These are phyloP conservation scores for Dryadomyces quercivorus DNA, from an alignment of 2,329 filamentous ascomycete species.

Conservation along the genomic window DNA sequence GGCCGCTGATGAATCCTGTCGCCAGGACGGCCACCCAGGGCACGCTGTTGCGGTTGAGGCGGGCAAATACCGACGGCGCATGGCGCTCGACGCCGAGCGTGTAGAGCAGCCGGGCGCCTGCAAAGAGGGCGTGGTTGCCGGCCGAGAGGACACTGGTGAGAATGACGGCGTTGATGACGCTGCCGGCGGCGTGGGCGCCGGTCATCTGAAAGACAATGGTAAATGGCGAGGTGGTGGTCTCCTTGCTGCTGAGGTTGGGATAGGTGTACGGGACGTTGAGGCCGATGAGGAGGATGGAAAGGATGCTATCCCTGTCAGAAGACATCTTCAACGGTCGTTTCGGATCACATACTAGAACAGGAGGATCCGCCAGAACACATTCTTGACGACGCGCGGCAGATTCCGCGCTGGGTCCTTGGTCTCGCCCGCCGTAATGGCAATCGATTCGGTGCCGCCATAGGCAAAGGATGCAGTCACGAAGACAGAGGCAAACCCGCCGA, in stretches of 20 bases:
- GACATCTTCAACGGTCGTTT: not conserved
- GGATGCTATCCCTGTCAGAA: slow-evolving; percentile 16
- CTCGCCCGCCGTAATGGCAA: slow-evolving; percentile 62
- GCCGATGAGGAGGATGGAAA: slow-evolving; percentile 40
- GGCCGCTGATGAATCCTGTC: slow-evolving; percentile 39
- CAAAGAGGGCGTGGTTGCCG: slow-evolving; percentile 46
- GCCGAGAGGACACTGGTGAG: slow-evolving; percentile 45
- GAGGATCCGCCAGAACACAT: slow-evolving; percentile 52
- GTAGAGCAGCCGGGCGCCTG: slow-evolving; percentile 44
- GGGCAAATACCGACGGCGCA: slow-evolving; percentile 41
- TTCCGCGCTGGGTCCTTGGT: slow-evolving; percentile 49
- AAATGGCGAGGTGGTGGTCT: slow-evolving; percentile 42
- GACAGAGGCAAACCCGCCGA: slow-evolving; percentile 53
- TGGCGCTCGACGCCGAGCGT: slow-evolving; percentile 40
- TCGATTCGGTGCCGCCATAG: slow-evolving; percentile 57
- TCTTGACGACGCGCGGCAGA: slow-evolving; percentile 50
- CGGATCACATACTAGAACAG: slow-evolving; percentile 29
- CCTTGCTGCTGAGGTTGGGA: slow-evolving; percentile 27
- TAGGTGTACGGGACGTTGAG: slow-evolving; percentile 47
- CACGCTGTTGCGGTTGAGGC: slow-evolving; percentile 34
- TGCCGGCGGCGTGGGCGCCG: slow-evolving; percentile 40
- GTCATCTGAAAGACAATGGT: slow-evolving; percentile 50
- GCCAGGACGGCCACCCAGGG: slow-evolving; percentile 42
- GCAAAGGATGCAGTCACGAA: slow-evolving; percentile 52
- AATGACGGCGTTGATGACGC: slow-evolving; percentile 49